phyloP scores from a whole-genome alignment of 2,329 filamentous ascomycete genomes.

The Hypoxylon sp. region DNA sequence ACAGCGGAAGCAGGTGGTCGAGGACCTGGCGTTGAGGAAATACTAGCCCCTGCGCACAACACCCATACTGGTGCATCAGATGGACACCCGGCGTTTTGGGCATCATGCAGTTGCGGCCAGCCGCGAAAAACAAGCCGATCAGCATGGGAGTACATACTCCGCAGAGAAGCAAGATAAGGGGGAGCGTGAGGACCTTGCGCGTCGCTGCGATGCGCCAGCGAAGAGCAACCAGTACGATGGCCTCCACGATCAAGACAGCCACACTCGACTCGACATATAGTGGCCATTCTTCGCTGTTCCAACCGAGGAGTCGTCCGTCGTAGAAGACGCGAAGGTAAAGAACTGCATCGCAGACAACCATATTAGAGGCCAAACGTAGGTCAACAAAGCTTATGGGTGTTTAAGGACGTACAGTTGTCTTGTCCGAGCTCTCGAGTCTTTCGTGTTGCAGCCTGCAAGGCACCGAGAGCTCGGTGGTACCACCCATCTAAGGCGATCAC shows the following conservation, averaged over 20 bases:
- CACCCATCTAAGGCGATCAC: constrained; percentile 49
- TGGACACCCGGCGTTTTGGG: constrained; percentile 43
- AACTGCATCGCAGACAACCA: constrained; percentile 30
- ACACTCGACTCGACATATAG: constrained; percentile 41
- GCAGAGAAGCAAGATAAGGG: constrained; percentile 33
- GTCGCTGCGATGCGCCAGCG: constrained; percentile 32
- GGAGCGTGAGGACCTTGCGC: constrained; percentile 29
- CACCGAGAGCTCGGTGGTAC: constrained; percentile 44
- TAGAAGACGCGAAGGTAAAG: constrained; percentile 49
- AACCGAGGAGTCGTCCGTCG: constrained; percentile 47
- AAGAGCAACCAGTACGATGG: constrained; percentile 29
- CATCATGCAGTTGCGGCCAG: constrained; percentile 46
- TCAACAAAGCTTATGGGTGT: neutral
- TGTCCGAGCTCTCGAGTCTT: constrained; percentile 44
- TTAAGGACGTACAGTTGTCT: constrained; percentile 38
- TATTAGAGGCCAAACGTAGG: constrained; percentile 10
- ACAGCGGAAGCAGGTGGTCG: constrained; percentile 46
- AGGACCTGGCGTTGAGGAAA: constrained; percentile 43
- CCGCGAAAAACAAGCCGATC: constrained; percentile 47
- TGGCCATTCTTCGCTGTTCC: constrained; percentile 49
- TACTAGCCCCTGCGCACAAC: constrained; percentile 49
- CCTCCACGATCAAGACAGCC: constrained; percentile 26
- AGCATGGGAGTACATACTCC: constrained; percentile 46
- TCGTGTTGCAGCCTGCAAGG: constrained; percentile 38
- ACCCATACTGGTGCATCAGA: constrained; percentile 48